Evolutionary conservation across 2,329 filamentous ascomycete species (phyloP).

Genomic region (Ascocoryne sarcoides): DNA sequence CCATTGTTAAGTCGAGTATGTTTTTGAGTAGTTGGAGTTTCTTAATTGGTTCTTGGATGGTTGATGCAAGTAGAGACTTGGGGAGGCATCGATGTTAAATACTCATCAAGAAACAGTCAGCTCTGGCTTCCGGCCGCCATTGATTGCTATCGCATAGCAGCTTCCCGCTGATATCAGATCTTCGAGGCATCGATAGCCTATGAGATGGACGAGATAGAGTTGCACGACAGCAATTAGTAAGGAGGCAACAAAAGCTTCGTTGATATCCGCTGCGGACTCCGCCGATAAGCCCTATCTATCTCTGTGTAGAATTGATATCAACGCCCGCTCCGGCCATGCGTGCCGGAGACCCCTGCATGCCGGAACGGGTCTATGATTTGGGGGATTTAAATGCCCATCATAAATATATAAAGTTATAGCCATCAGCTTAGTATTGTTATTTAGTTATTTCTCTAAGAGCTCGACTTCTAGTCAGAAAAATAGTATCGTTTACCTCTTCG

Average conservation of each 20-base stretch:
- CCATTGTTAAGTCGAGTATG: conserved; percentile 19
- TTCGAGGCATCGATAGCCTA: background rate
- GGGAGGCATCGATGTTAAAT: background rate
- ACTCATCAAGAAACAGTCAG: background rate
- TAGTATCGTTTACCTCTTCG: conserved; percentile 2
- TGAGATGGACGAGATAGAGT: background rate
- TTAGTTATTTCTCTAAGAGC: conserved; percentile 4
- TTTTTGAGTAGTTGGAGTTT: conserved; percentile 8
- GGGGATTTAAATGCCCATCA: conserved; percentile 2
- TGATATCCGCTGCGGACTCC: background rate
- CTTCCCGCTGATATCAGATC: background rate
- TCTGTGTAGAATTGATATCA: no score
- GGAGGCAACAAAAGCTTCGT: background rate
- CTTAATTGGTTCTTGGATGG: background rate
- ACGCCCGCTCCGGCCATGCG: background rate
- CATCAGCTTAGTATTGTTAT: conserved; percentile 3
- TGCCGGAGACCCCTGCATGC: background rate
- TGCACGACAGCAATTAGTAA: background rate
- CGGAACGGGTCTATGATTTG: conserved; percentile 1
- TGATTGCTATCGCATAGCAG: background rate
- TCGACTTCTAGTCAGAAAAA: conserved; percentile 2
- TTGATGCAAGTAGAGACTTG: background rate
- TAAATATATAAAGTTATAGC: conserved; percentile 5
- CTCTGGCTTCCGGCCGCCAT: background rate
- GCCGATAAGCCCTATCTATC: no score